Base-by-base conservation (phyloP, 164 flowering plant species). In the Berberis thunbergii region DNA sequence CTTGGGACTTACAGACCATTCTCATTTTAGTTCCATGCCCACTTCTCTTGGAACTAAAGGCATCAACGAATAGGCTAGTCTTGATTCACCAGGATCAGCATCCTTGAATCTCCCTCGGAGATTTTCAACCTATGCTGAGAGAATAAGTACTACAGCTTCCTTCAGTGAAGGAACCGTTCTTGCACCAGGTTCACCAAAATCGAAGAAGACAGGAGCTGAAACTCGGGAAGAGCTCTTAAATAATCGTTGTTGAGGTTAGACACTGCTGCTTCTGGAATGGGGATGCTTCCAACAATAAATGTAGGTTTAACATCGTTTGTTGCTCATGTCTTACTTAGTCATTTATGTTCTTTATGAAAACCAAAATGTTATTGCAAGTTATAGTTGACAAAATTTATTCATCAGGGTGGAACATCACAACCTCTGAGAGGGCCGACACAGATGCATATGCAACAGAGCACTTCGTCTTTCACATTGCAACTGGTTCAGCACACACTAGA, bases 121-220 rank as follows among this genome's bases (percentile, higher is more conserved):
- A 71, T 80, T 75, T 74, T 80, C 95, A 41, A 84, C 91, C 56
- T 91, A 85, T 79, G 94, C 97, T 4, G 96, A 95, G 80, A 88
- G 98, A 74, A 82, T 91, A 67, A 76, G 97, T 69, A 86, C 90
- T 40, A 75, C 79, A 45, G 72, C 89, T 60, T 78, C 90, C 63
- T 87, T 80, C 57, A 72, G 77, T 68, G 96, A 86, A 66, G 90
- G 84, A 50, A 65, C 81, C 42, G 70, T 86, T 26, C 69, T 75
- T 58, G 68, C 78, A 12, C 62, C 67, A n/a, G 85, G 91, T 43
- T 95, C 99, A 49, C 99, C 97, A 41, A 91, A 91, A 78, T 76
- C 77, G 55, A 95, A 95, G 84, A 91, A 91, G 76, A 79, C 93
- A 9, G 97, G 97, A 66, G 76, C 77, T 65, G 99, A 95, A 79